Conservation (phyloP, 371 early-diverging fungal species). For the Lichtheimia ornata region DNA sequence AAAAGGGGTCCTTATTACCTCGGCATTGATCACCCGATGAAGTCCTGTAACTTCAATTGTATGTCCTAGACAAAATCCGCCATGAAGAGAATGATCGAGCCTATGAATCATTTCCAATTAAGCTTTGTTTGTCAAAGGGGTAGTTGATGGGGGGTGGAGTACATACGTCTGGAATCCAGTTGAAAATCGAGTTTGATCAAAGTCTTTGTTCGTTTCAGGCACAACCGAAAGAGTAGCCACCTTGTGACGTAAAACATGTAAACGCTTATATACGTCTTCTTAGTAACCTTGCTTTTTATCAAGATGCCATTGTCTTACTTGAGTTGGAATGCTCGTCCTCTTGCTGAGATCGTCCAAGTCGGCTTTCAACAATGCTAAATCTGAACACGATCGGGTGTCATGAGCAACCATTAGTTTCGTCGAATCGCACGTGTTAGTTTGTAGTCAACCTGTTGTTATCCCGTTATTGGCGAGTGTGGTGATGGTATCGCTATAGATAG, state of each 20-base stretch:
- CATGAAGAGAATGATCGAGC: background rate
- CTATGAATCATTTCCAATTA: background rate
- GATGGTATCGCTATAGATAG: background rate
- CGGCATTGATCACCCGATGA: background rate
- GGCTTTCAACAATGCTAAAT: conserved; percentile 1
- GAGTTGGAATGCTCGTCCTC: background rate
- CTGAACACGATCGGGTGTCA: background rate
- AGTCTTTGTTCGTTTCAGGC: background rate
- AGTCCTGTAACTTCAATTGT: background rate
- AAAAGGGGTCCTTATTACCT: background rate
- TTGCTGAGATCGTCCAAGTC: background rate
- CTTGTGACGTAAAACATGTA: background rate
- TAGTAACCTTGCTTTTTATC: no score
- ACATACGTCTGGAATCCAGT: background rate
- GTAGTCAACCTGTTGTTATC: background rate
- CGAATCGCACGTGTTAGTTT: no score
- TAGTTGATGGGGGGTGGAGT: no score
- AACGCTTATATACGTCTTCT: background rate
- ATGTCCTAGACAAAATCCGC: background rate
- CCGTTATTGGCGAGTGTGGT: background rate
- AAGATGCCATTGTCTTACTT: background rate
- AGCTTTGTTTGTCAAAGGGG: background rate
- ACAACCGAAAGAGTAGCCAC: background rate
- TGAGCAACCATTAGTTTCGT: background rate
- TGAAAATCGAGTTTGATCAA: background rate